Percentiles rank a stretch among this genome's conserved stretches.
These are phyloP conservation scores for Fusarium pseudocircinatum DNA, from an alignment of 2,329 filamentous ascomycete species.

Conservation along the genomic window DNA sequence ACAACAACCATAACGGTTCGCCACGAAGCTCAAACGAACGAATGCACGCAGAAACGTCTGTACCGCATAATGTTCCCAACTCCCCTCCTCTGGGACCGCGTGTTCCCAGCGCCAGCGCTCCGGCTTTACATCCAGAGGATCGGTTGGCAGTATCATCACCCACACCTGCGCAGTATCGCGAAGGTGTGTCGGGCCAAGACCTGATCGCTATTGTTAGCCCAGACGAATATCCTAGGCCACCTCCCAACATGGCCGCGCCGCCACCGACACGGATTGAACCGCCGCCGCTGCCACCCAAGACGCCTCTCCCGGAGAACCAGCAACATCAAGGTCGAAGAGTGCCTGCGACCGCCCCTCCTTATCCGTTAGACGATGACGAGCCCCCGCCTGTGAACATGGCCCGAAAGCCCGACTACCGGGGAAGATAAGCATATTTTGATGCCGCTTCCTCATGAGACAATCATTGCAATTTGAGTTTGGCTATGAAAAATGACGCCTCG, in stretches of 20 bases:
- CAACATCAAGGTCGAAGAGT: conserved; percentile 45
- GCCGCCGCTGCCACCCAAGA: conserved; percentile 81
- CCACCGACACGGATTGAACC: conserved; percentile 61
- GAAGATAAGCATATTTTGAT: conserved; percentile 44
- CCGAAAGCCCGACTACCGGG: conserved; percentile 79
- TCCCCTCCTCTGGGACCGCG: conserved; percentile 44
- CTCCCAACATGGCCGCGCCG: conserved; percentile 45
- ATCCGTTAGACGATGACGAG: conserved; percentile 81
- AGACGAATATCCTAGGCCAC: conserved; percentile 64
- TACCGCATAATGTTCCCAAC: conserved; percentile 39
- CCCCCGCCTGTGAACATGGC: conserved; percentile 88
- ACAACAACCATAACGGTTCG: conserved; percentile 51
- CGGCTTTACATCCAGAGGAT: conserved; percentile 53
- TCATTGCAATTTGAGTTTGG: neutral
- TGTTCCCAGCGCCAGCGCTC: conserved; percentile 43
- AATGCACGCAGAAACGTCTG: conserved; percentile 48
- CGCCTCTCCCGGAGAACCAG: conserved; percentile 69
- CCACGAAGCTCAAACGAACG: conserved; percentile 63
- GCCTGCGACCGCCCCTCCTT: conserved; percentile 67
- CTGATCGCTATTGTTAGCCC: conserved; percentile 72
- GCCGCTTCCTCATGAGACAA: neutral
- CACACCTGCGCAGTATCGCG: conserved; percentile 67
- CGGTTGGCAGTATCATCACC: conserved; percentile 66
- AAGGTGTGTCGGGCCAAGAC: conserved; percentile 65
- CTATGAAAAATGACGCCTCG: neutral